phyloP scores from a whole-genome alignment of 257 asterid species.

The Jacaranda copaia region DNA sequence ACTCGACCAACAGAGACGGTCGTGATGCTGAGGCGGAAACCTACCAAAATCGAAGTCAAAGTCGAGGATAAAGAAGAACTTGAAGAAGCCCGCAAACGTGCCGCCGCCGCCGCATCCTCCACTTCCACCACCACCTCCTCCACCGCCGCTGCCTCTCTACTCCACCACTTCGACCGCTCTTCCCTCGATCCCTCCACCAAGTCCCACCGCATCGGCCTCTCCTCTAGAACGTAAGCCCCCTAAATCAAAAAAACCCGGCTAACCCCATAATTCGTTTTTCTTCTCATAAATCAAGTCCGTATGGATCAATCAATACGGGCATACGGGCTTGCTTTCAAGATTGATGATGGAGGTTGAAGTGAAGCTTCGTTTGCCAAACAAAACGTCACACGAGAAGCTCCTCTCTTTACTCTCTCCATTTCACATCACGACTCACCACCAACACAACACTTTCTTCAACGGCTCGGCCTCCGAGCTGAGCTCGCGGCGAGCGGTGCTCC shows the following conservation, averaged over 20 bases:
- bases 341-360: constrained; percentile 80
- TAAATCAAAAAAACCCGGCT: neutral
- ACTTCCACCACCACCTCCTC: constrained; percentile 35
- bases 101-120: constrained; percentile 55
- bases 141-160: constrained; percentile 68
- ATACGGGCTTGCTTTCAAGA: constrained; percentile 40
- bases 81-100: constrained; percentile 81
- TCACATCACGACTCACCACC: constrained; percentile 71
- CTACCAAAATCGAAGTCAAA: constrained; percentile 82
- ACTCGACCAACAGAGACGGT: neutral
- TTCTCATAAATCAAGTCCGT: neutral
- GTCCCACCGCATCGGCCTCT: constrained; percentile 86
- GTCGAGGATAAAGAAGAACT: constrained; percentile 88
- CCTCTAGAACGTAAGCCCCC: constrained; percentile 39
- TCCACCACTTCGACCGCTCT: constrained; percentile 84
- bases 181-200: constrained; percentile 67
- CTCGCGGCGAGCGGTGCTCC: constrained; percentile 71
- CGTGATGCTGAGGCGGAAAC: constrained; percentile 86
- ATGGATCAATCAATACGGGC: constrained; percentile 30
- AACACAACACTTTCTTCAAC: constrained; percentile 85
- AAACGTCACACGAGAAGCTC: constrained; percentile 62
- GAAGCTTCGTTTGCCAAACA: constrained; percentile 75
- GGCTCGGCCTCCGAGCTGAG: constrained; percentile 70
- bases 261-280: neutral
- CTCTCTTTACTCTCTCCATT: constrained; percentile 64